These are phyloP conservation scores for Neoboletus brunneissimus DNA, from an alignment of 768 basidiomycete genomes.

Conservation along the genomic window DNA sequence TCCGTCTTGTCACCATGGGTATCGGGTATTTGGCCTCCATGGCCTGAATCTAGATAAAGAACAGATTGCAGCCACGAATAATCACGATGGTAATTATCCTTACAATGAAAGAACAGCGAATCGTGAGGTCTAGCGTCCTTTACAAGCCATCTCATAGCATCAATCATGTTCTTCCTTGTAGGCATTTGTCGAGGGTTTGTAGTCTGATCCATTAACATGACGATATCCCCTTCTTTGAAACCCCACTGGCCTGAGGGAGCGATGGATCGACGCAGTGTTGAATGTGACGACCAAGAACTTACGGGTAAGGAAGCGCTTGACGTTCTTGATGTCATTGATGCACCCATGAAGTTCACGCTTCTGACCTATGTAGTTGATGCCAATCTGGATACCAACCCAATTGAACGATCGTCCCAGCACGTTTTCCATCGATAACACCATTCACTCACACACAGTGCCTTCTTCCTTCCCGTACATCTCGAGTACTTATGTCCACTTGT, in stretches of 20 bases:
- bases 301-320: constrained; percentile 67
- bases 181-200: constrained; percentile 44
- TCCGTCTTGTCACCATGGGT: constrained; percentile 73
- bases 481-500: constrained; percentile 38
- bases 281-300: constrained; percentile 13
- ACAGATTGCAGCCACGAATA: not conserved
- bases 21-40: constrained; percentile 90
- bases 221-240: constrained; percentile 53
- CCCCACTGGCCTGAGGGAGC: constrained; percentile 38
- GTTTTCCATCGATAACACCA: not conserved
- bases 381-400: constrained; percentile 48
- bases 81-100: not conserved
- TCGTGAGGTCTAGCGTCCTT: constrained; percentile 64
- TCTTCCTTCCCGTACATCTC: constrained; percentile 49
- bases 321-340: constrained; percentile 75
- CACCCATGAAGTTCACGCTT: constrained; percentile 66
- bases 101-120: constrained; percentile 75
- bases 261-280: not conserved
- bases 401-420: not conserved
- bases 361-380: constrained; percentile 74
- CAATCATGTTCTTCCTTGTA: constrained; percentile 53
- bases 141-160: constrained; percentile 67
- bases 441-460: constrained; percentile 44
- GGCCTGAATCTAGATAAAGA: constrained; percentile 71
- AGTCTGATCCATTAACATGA: constrained; percentile 52